Evolutionary conservation across 371 early-diverging fungal species (phyloP), one percentile per base, ranked within the genome.

Genomic region (Mucor circinelloides): DNA sequence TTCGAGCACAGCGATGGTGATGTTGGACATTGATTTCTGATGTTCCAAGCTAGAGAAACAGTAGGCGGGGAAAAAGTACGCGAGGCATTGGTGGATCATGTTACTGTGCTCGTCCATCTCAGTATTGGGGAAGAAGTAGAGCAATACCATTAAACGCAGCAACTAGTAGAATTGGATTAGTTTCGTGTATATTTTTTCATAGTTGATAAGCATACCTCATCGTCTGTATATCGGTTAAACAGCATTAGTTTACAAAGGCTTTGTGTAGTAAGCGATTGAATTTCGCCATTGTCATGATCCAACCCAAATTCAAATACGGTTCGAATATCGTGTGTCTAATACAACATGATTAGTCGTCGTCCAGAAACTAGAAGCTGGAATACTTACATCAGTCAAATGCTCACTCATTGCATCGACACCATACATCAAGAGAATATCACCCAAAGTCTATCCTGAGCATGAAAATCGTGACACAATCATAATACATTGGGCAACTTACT

Each of bases 21-120:
- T 81, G 67, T 73, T 61, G 25, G 71, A 70, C 68, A 93, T 62
- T 23, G 81, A 50, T 9, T 65, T 69, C 72, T 95, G 94, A 73
- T 91, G 91, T 2, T 86, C 87, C 36, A 75, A 71, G 1, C 89
- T 80, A 21, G 93, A 91, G 65, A 90, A 89, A 68, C 92, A 87
- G 61, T 86, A 94, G 7, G 90, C 94, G 5, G 93, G 94, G 70
- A 95, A 88, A 67, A 95, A 95, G 73, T 95, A 95, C 27, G 86
- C 86, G 21, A 95, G 78, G 62, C 94, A 94, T 73, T 95, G 96
- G 2, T 92, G 84, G 50, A 93, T 77, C 30, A 85, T 87, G 57
- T 85, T 74, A 68, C 92, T 93, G 25, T 67, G 69, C 15, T 56
- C 44, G 19, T 69, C 63, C 12, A 90, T 89, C 2, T 72, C 72